Evolutionary conservation across 2,329 filamentous ascomycete genomes (phyloP), one percentile per base, ranked within the genome.

Genomic region (Microdochium nivale): DNA sequence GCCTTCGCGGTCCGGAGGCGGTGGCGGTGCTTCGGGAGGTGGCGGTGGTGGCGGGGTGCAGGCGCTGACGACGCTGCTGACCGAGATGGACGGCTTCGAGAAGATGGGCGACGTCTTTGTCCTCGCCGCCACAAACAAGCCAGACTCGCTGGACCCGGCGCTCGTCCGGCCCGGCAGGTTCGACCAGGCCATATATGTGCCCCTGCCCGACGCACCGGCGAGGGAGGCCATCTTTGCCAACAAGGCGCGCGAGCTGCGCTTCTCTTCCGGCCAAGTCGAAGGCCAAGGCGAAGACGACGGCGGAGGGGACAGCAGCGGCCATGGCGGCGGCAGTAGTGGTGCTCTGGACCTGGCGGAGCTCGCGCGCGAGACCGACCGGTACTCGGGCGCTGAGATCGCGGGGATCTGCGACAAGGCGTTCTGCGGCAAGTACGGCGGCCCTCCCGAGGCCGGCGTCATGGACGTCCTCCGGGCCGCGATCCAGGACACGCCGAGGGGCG

Each of bases 21-120:
- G 19, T 19, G 75, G 50, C 73, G 59, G 14, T 74, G 74, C 25
- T 74, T 53, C 16, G 43, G 48, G 74, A 3, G 54, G 60, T 8
- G 69, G 71, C 23, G 48, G 74, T 3, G 54, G 60, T 8, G 69
- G 71, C 23, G 81, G 85, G 1, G 77, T 96, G 48, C 94, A 96
- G 63, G 88, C 95, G 46, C 79, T 96, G 14, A 91, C 90, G 1
- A 95, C 91, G 1, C 73, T 97, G 25, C 78, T 97, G 4, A 96
- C 90, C 54, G 92, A 96, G 65, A 95, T 97, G 87, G 92, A 96
- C 64, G 92, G 92, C 47, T 95, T 96, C 59, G 90, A 96, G 67
- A 77, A 85, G 37, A 75, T 95, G 21, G 85, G 85, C 51, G 88
- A 88, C 52, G 90, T 97, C 0, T 80, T 95, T 53, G 86, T 96